Conservation (phyloP, 2,329 filamentous ascomycete species). For the Pochonia chlamydosporia region DNA sequence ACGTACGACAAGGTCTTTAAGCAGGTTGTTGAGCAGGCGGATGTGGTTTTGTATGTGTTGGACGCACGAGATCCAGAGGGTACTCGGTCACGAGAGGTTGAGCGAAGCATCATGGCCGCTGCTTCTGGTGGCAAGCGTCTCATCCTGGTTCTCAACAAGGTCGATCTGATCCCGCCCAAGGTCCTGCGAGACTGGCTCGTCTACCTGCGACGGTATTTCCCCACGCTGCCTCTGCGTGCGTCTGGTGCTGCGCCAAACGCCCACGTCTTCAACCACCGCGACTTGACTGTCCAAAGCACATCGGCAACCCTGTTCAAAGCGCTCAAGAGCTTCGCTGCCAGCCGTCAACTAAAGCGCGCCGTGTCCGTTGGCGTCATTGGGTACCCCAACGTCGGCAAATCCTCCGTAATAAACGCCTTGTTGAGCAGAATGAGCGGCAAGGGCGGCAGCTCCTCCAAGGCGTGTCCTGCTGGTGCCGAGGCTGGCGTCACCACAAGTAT, state of each 20-base stretch:
- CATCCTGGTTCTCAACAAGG: constrained; percentile 92
- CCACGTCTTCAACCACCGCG: constrained; percentile 86
- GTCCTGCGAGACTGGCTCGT: constrained; percentile 80
- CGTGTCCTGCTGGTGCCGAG: constrained; percentile 85
- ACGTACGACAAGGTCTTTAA: constrained; percentile 97
- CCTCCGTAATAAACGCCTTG: constrained; percentile 91
- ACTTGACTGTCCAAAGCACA: constrained; percentile 80
- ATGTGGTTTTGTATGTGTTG: constrained; percentile 88
- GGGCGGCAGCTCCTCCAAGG: constrained; percentile 48
- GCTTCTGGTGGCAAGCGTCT: constrained; percentile 78
- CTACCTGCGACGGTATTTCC: constrained; percentile 83
- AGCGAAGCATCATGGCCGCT: constrained; percentile 86
- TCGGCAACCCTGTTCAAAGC: constrained; percentile 81
- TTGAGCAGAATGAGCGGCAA: constrained; percentile 68
- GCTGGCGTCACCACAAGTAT: constrained; percentile 87
- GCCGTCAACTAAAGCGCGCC: constrained; percentile 79
- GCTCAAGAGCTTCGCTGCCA: constrained; percentile 81
- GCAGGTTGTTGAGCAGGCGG: constrained; percentile 79
- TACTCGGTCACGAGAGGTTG: constrained; percentile 83
- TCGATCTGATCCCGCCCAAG: constrained; percentile 78
- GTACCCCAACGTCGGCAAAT: constrained; percentile 95
- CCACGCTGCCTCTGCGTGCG: constrained; percentile 82
- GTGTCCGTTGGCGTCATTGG: constrained; percentile 91
- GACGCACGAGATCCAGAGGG: constrained; percentile 89
- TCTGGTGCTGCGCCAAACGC: constrained; percentile 78